These are phyloP conservation scores for Leccinum incarnatum DNA, from an alignment of 768 basidiomycete genomes.

Conservation along the genomic window DNA sequence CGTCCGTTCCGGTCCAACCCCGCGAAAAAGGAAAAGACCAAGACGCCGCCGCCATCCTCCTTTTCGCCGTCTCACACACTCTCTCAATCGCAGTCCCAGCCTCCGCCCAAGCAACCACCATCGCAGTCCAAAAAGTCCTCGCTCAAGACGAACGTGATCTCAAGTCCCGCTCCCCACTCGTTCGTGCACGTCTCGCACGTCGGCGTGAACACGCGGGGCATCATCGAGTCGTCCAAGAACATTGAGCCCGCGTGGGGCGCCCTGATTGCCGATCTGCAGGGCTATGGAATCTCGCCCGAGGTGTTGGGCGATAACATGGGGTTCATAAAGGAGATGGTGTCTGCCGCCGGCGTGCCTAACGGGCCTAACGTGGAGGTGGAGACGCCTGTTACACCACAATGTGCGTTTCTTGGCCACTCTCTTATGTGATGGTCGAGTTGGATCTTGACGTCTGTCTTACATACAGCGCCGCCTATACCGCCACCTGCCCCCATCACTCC, in stretches of 20 bases:
- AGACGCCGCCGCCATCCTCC: constrained; percentile 28
- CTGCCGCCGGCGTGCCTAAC: constrained; percentile 15
- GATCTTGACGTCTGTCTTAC: neutral
- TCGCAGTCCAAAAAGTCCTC: constrained; percentile 30
- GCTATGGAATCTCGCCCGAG: constrained; percentile 35
- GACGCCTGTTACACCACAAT: constrained; percentile 1
- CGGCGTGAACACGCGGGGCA: constrained; percentile 50
- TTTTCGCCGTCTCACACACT: neutral
- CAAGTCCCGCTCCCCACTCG: constrained; percentile 54
- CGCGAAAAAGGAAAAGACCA: constrained; percentile 24
- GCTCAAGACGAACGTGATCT: constrained; percentile 43
- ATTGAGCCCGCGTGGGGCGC: constrained; percentile 55
- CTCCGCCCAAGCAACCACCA: neutral
- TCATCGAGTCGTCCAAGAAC: constrained; percentile 51
- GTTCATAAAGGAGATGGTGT: constrained; percentile 32
- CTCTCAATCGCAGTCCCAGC: neutral
- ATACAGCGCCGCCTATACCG: constrained; percentile 10
- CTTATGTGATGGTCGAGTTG: neutral
- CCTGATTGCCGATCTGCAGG: constrained; percentile 42
- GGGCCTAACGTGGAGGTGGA: neutral
- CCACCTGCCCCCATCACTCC: constrained; percentile 8
- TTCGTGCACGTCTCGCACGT: constrained; percentile 69
- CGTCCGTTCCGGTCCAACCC: constrained; percentile 29
- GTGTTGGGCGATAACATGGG: constrained; percentile 31
- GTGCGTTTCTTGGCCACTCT: constrained; percentile 9